A percentile compares a stretch with the other conserved stretches of the same genome.
Conservation (phyloP, 306 rosid species). For the Medicago truncatula region DNA sequence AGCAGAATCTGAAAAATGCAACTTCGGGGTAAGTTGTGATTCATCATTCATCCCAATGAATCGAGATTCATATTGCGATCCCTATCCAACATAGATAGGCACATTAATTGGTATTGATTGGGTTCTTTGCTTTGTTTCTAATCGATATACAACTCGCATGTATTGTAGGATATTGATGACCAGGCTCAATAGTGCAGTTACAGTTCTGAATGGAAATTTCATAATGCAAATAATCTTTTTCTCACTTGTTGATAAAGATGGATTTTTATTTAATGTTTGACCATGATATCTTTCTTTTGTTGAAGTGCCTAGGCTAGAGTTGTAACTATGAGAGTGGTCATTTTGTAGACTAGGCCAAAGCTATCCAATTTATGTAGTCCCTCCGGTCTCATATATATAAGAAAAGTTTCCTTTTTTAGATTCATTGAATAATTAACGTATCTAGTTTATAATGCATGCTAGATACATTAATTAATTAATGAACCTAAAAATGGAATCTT, state of each 20-base stretch:
- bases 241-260: conserved; percentile 15
- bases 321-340: not conserved
- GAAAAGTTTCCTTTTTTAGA: no score
- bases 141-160: not conserved
- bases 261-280: conserved; percentile 17
- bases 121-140: not conserved
- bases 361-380: conserved; percentile 4
- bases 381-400: no score
- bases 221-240: conserved; percentile 20
- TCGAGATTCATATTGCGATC: not conserved
- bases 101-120: not conserved
- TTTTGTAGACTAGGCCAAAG: not conserved
- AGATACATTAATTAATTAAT: no score
- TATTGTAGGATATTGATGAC: not conserved
- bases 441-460: no score
- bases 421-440: no score
- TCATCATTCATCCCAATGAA: not conserved
- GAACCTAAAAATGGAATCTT: no score
- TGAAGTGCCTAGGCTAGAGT: conserved; percentile 8
- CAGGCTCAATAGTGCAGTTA: not conserved
- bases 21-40: not conserved
- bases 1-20: not conserved
- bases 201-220: conserved; percentile 30
- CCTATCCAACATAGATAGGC: not conserved
- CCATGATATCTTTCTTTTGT: not conserved